Evolutionary conservation across 306 rosid genomes (phyloP).

Genomic region (Cicer pinnatifidum): DNA sequence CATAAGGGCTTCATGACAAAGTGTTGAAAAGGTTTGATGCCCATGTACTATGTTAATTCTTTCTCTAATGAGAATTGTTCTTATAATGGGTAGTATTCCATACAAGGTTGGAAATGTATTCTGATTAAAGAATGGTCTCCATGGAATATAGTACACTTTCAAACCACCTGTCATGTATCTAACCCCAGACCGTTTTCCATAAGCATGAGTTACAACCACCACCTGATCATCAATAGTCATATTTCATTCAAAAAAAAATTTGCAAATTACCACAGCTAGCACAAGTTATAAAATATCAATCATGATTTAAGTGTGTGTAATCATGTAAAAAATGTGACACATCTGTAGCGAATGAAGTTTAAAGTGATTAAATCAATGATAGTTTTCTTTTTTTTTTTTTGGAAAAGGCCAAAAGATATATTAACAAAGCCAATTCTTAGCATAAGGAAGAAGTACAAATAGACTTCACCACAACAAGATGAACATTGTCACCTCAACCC

Average conservation of each 20-base stretch:
- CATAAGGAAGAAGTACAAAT: too few relatives aligned
- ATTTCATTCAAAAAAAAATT: neutral
- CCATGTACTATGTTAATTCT: conserved; percentile 78
- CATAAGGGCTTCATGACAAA: conserved; percentile 82
- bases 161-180: conserved; percentile 84
- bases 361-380: too few relatives aligned
- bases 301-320: neutral
- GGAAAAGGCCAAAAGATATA: too few relatives aligned
- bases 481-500: too few relatives aligned
- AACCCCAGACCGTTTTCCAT: conserved; percentile 82
- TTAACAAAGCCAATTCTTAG: too few relatives aligned
- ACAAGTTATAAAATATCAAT: neutral
- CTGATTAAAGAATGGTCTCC: conserved; percentile 86
- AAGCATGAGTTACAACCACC: conserved; percentile 91
- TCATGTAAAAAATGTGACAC: neutral
- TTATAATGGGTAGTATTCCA: conserved; percentile 74
- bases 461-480: too few relatives aligned
- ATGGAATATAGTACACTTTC: conserved; percentile 88
- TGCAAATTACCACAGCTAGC: neutral
- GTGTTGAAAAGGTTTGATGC: conserved; percentile 92
- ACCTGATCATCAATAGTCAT: conserved; percentile 54
- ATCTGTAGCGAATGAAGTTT: too few relatives aligned
- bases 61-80: conserved; percentile 81
- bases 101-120: conserved; percentile 78
- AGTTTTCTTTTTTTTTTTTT: too few relatives aligned